These are phyloP conservation scores for Phylloporus sp. DNA, from an alignment of 768 basidiomycete species.

Conservation along the genomic window DNA sequence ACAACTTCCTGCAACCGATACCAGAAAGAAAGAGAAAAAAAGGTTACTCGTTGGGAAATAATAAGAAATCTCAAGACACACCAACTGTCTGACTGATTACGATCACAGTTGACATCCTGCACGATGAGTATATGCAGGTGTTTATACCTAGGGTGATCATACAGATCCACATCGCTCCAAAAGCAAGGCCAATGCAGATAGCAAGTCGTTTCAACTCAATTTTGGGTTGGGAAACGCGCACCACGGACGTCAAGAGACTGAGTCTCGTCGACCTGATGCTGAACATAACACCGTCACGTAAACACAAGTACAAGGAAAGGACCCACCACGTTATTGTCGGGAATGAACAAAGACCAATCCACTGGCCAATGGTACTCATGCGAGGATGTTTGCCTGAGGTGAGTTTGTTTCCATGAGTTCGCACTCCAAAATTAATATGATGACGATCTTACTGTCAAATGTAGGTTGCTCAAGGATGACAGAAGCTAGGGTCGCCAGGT, in stretches of 20 bases:
- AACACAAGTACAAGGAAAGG: not conserved
- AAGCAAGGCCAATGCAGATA: conserved; percentile 4
- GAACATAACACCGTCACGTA: not conserved
- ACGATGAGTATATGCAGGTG: not conserved
- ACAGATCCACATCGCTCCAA: conserved; percentile 11
- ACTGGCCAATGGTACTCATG: not conserved
- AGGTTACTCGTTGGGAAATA: not conserved
- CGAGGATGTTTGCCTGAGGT: not conserved
- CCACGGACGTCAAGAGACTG: conserved; percentile 14
- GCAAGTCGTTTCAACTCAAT: not conserved
- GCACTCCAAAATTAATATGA: not conserved
- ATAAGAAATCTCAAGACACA: not conserved
- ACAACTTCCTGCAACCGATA: conserved; percentile 2
- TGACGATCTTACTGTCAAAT: not conserved
- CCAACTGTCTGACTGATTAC: conserved; percentile 11
- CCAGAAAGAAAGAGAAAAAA: not conserved
- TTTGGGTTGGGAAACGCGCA: conserved; percentile 11
- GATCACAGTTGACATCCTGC: not conserved
- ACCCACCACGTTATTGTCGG: conserved; percentile 7
- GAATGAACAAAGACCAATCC: conserved; percentile 7
- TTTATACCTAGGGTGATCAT: conserved; percentile 3
- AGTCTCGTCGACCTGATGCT: conserved; percentile 12
- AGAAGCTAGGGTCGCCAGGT: not conserved
- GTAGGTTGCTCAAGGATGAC: not conserved
- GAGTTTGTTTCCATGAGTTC: not conserved